Evolutionary conservation across 331 rosid species (phyloP).

Genomic region (Cydonia oblonga): DNA sequence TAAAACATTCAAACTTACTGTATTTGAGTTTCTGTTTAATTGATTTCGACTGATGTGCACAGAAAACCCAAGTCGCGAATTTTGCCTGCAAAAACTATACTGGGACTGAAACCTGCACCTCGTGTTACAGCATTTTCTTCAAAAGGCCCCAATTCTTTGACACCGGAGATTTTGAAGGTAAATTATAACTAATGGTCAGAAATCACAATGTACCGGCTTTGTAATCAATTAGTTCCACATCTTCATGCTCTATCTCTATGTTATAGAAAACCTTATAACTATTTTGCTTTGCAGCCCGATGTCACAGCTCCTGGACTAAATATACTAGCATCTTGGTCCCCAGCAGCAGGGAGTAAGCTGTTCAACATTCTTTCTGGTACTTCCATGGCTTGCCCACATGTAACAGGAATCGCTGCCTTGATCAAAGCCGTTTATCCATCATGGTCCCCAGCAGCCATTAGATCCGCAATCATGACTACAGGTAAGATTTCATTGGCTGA

Average conservation of each 20-base stretch:
- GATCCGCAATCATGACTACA: conserved; percentile 79
- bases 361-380: conserved; percentile 67
- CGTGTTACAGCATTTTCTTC: conserved; percentile 67
- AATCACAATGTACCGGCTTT: not conserved
- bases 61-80: conserved; percentile 47
- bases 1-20: not conserved
- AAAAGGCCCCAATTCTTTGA: conserved; percentile 64
- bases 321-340: conserved; percentile 85
- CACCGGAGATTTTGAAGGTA: conserved; percentile 77
- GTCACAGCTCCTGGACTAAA: conserved; percentile 68
- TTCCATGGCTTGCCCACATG: conserved; percentile 83
- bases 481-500: conserved; percentile 25
- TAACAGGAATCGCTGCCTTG: conserved; percentile 64
- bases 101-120: conserved; percentile 71
- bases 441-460: conserved; percentile 66
- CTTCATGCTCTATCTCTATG: not conserved
- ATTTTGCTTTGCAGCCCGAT: conserved; percentile 51
- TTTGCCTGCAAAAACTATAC: conserved; percentile 40
- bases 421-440: conserved; percentile 65
- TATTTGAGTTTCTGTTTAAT: conserved; percentile 7
- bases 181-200: conserved; percentile 7
- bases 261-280: not conserved
- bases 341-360: conserved; percentile 35
- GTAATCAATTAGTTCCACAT: not conserved
- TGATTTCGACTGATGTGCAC: conserved; percentile 16